Evolutionary conservation across 1,284 basidiomycete species (phyloP), one percentile per base, ranked within the genome.

Genomic region (Malassezia restricta): DNA sequence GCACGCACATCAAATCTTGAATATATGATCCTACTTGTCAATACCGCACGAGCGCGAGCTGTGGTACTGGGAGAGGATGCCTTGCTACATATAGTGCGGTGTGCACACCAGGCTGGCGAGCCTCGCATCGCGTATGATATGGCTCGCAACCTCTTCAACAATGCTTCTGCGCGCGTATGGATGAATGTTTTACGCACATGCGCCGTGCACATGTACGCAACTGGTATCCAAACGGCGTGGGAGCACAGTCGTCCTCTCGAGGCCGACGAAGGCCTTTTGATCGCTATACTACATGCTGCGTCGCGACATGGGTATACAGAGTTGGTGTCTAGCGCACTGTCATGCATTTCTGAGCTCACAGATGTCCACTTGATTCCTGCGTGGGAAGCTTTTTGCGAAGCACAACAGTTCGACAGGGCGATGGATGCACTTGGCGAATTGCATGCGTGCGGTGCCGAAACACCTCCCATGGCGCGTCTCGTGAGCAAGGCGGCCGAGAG

Each of bases 181-280:
- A 66, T 68, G 59, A 43, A 56, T 8, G 49, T 64, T 12, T 55
- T 70, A 29, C 54, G 63, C 8, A 43, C 47, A 1, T 66, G 61
- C 31, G 64, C 65, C 11, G 55, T 61, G 29, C 54, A 54, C 1
- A 55, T 56, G 38, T 64, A 61, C 40, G 14, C 62, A 8, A 58
- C 61, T 7, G 67, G 58, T 5, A 51, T 66, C 3, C 54, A 59
- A 15, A 51, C 61, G 12, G 61, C 65, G 6, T 70, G 67, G 67
- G 46, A 60, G 6, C 49, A 45, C 8, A 56, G 49, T 8, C 52
- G 62, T 6, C 46, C 39, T 1, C 42, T 56, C 2, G 44, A 44
- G 14, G 59, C 62, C 0, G 65, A 68, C 31, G 63, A 68, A 7
- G 67, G 67, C 1, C 49, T 61, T 8, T 1, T 61, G 6, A 39